phyloP scores from a whole-genome alignment of 441 rosid species.

The Populus tomentosa region DNA sequence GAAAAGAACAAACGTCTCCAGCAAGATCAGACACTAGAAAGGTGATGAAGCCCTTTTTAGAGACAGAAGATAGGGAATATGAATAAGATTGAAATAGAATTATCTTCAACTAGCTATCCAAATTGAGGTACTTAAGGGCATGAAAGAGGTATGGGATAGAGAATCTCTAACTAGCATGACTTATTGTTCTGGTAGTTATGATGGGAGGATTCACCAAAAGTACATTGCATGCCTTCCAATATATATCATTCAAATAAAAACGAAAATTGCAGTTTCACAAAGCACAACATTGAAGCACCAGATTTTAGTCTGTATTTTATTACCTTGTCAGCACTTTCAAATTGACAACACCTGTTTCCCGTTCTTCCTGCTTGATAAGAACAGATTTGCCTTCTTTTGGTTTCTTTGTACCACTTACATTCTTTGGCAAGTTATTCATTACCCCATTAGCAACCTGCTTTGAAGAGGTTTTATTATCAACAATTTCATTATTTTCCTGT shows the following conservation, averaged over 20 bases:
- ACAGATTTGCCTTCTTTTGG: no score
- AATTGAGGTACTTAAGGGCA: neutral
- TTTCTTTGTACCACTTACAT: no score
- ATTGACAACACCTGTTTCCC: no score
- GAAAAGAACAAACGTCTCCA: neutral
- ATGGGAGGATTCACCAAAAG: neutral
- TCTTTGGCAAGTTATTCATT: no score
- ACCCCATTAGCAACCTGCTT: no score
- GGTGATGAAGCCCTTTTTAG: neutral
- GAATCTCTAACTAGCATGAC: neutral
- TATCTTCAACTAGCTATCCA: neutral
- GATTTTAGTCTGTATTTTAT: no score
- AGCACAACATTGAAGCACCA: no score
- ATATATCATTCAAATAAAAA: neutral
- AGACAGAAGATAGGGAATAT: neutral
- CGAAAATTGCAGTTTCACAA: no score
- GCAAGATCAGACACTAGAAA: neutral
- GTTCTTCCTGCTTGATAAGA: no score
- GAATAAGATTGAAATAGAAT: neutral
- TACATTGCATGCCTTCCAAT: neutral
- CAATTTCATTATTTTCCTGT: conserved; percentile 37
- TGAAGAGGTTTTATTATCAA: no score
- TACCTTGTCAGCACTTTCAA: no score
- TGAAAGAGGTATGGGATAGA: neutral
- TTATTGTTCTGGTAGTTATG: neutral